Conservation (phyloP, 805 yeast genomes). For the Maudiozyma saulgeensis region DNA sequence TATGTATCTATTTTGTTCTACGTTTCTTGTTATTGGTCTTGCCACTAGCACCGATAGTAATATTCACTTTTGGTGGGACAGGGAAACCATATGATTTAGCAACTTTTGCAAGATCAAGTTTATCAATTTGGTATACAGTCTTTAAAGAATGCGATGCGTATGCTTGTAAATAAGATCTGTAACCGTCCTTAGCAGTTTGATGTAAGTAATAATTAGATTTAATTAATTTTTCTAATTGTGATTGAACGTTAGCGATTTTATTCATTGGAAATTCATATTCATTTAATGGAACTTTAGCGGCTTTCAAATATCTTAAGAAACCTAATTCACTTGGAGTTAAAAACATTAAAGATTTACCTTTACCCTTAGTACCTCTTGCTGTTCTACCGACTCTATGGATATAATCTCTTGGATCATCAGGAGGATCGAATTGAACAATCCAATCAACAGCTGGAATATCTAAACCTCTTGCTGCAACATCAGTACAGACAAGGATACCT, state of each 20-base stretch:
- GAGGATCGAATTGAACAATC: slow-evolving; percentile 98
- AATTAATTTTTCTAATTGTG: slow-evolving; percentile 83
- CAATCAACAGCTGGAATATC: slow-evolving; percentile 98
- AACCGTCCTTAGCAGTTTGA: slow-evolving; percentile 95
- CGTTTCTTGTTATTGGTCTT: slow-evolving; percentile 32
- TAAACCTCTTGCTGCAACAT: slow-evolving; percentile 98
- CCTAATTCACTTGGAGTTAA: slow-evolving; percentile 91
- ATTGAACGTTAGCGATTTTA: slow-evolving; percentile 93
- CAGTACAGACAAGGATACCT: slow-evolving; percentile 91
- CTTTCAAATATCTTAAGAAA: slow-evolving; percentile 85
- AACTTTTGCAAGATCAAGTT: slow-evolving; percentile 85
- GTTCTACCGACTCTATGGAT: slow-evolving; percentile 99
- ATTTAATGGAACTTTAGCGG: slow-evolving; percentile 94
- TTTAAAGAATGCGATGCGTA: slow-evolving; percentile 94
- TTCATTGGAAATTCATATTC: slow-evolving; percentile 93
- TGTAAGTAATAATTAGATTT: slow-evolving; percentile 89
- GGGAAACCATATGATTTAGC: slow-evolving; percentile 93
- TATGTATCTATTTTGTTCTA: slow-evolving; percentile 1
- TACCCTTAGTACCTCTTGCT: slow-evolving; percentile 85
- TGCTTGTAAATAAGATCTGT: slow-evolving; percentile 92
- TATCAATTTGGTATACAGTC: slow-evolving; percentile 93
- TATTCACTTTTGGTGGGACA: slow-evolving; percentile 93
- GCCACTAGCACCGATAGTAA: slow-evolving; percentile 89
- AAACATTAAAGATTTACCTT: slow-evolving; percentile 92
- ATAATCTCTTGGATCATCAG: slow-evolving; percentile 99